Evolutionary conservation across 106 monocot species (phyloP).

Genomic region (Platanthera zijinensis): DNA sequence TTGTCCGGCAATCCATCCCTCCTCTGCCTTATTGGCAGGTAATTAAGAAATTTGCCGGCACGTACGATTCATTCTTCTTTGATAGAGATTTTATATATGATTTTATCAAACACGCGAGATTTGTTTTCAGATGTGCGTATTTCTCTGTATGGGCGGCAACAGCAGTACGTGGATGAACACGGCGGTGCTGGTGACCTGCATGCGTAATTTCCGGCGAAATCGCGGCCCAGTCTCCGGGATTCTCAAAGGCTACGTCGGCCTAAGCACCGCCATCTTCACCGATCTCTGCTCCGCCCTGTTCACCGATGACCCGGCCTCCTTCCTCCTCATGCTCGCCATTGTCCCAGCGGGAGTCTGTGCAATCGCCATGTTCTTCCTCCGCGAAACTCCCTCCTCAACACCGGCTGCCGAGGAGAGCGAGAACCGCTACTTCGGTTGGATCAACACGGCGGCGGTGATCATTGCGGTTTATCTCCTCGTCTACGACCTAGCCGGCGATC

Average conservation of each 20-base stretch:
- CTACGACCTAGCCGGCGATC: slow-evolving; percentile 54
- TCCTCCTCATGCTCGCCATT: slow-evolving; percentile 67
- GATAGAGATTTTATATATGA: neutral
- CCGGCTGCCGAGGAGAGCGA: slow-evolving; percentile 6
- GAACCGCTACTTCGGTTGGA: slow-evolving; percentile 36
- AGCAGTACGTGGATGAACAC: slow-evolving; percentile 99
- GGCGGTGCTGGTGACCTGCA: slow-evolving; percentile 90
- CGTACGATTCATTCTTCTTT: neutral
- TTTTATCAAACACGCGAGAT: neutral
- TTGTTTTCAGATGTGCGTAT: slow-evolving; percentile 67
- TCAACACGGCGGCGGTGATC: slow-evolving; percentile 58
- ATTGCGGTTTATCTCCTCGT: slow-evolving; percentile 70
- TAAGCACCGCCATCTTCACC: slow-evolving; percentile 97
- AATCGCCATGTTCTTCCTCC: slow-evolving; percentile 76
- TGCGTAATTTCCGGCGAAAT: slow-evolving; percentile 64
- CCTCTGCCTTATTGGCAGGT: slow-evolving; percentile 89
- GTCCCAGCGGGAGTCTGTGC: slow-evolving; percentile 56
- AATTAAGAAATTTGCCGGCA: neutral
- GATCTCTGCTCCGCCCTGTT: slow-evolving; percentile 84
- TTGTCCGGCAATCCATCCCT: slow-evolving; percentile 49
- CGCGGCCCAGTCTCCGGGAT: slow-evolving; percentile 80
- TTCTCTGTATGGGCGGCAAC: slow-evolving; percentile 89
- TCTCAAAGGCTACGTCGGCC: slow-evolving; percentile 86
- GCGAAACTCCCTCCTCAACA: slow-evolving; percentile 20
- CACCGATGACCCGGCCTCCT: slow-evolving; percentile 54